A percentile compares a stretch with the other conserved stretches of the same genome.
Evolutionary conservation across 2,329 filamentous ascomycete genomes (phyloP).

Genomic region (Aaosphaeria arxii): DNA sequence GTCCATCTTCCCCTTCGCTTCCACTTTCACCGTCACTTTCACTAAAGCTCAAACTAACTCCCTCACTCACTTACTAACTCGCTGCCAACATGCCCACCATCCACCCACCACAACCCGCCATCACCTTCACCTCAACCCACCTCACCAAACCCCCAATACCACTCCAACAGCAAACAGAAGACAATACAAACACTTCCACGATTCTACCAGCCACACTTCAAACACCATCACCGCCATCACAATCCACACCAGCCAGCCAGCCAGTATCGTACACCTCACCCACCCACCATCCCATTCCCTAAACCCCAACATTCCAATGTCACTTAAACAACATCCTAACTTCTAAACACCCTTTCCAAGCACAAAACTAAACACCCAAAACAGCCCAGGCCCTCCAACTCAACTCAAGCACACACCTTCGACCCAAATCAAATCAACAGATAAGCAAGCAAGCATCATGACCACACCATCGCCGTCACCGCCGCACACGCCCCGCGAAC

Average conservation of each 20-base stretch:
- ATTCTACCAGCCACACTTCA: neutral
- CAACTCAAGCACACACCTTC: neutral
- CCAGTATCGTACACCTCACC: neutral
- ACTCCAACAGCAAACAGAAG: neutral
- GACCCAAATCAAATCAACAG: neutral
- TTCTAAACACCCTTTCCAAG: too few species aligned
- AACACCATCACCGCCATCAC: neutral
- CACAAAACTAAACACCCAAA: neutral
- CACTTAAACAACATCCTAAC: too few species aligned
- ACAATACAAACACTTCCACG: neutral
- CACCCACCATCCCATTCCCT: neutral
- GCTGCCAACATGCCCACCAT: too few species aligned
- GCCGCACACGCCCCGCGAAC: too few species aligned
- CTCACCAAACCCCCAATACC: neutral
- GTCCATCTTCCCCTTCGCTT: too few species aligned
- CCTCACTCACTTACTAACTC: too few species aligned
- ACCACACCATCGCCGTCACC: neutral
- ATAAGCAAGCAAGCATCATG: neutral
- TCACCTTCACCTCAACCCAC: neutral
- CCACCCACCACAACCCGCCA: too few species aligned
- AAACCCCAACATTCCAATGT: too few species aligned
- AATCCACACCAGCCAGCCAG: neutral
- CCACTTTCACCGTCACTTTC: too few species aligned
- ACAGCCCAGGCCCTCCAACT: neutral
- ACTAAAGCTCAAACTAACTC: too few species aligned